phyloP scores from a whole-genome alignment of 73 alveolate species.

The Paramecium caudatum region DNA sequence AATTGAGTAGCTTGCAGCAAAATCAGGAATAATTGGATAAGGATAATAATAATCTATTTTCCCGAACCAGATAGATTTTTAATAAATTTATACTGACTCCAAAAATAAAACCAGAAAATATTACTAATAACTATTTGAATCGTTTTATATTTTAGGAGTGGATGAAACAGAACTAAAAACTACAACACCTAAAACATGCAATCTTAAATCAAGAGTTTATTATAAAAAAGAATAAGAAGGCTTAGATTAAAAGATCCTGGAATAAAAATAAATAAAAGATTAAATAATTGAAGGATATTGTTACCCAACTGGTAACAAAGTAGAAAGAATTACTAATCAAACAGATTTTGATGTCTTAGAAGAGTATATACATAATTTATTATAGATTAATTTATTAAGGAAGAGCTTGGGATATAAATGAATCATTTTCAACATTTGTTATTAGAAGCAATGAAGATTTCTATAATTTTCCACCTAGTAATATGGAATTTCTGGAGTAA shows the following conservation, averaged over 20 bases:
- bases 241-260: not conserved
- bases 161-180: not conserved
- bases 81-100: no score
- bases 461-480: no score
- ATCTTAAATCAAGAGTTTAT: not conserved
- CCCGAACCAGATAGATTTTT: no score
- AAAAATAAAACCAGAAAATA: no score
- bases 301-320: not conserved
- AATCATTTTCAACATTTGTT: no score
- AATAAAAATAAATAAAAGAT: not conserved
- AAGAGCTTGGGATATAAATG: no score
- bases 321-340: not conserved
- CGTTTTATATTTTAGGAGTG: not conserved
- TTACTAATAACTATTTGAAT: not conserved
- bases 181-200: not conserved
- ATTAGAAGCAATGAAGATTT: no score
- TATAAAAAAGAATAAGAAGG: not conserved
- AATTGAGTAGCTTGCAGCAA: no score
- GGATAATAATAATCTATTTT: no score
- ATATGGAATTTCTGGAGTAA: not conserved
- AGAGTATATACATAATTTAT: not conserved
- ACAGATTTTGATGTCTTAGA: not conserved
- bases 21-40: no score
- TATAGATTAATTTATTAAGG: not conserved
- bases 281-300: not conserved